Evolutionary conservation across 169 alveolate species (phyloP).

Genomic region (Plasmodium billcollinsi): DNA sequence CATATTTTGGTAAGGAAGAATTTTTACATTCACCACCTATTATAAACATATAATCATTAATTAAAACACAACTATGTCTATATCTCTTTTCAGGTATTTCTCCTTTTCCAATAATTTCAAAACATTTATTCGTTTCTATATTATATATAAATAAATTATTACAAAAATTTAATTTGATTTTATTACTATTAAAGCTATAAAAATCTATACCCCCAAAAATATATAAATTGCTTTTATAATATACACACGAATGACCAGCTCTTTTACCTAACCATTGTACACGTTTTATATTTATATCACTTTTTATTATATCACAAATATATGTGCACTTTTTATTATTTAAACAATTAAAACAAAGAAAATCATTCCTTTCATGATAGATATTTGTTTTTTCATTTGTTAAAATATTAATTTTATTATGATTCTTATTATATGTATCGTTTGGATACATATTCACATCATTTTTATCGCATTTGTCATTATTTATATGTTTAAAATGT

Average conservation of each 20-base stretch:
- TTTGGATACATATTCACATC: neutral
- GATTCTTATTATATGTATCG: neutral
- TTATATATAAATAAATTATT: conserved; percentile 62
- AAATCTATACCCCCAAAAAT: conserved; percentile 73
- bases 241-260: conserved; percentile 74
- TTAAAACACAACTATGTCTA: conserved; percentile 56
- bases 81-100: conserved; percentile 71
- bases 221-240: conserved; percentile 70
- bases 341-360: conserved; percentile 14
- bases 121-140: conserved; percentile 62
- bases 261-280: conserved; percentile 55
- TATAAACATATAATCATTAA: conserved; percentile 75
- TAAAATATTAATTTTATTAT: neutral
- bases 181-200: conserved; percentile 69
- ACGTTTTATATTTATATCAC: conserved; percentile 25
- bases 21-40: conserved; percentile 69
- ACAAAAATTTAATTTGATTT: conserved; percentile 61
- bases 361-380: conserved; percentile 10
- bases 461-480: neutral
- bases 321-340: conserved; percentile 49
- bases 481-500: neutral
- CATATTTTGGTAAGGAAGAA: conserved; percentile 70
- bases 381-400: neutral
- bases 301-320: conserved; percentile 36
- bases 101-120: conserved; percentile 67